A percentile compares a stretch with the other conserved stretches of the same genome.
Evolutionary conservation across 75 land plant species (phyloP).

Genomic region (Pinus albicaulis): DNA sequence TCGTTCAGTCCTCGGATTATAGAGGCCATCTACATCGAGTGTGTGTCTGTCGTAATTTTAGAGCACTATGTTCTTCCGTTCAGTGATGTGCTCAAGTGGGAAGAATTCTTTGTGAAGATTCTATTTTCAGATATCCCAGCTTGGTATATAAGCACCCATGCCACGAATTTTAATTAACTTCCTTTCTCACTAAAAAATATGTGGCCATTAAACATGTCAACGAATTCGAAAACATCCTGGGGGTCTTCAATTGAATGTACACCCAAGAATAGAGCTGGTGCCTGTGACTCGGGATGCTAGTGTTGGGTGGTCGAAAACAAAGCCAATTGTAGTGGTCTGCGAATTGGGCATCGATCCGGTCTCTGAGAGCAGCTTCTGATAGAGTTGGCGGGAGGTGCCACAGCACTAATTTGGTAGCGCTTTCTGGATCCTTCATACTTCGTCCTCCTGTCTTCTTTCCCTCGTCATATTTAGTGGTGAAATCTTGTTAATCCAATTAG

Average conservation of each 20-base stretch:
- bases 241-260: constrained; percentile 68
- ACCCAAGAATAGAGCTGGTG: constrained; percentile 58
- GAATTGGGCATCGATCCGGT: constrained; percentile 68
- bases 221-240: constrained; percentile 90
- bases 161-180: constrained; percentile 4
- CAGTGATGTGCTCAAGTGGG: no score
- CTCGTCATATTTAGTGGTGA: no score
- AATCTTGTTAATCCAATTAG: no score
- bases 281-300: constrained; percentile 34
- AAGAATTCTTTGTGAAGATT: no score
- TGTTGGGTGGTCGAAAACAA: constrained; percentile 62
- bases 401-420: constrained; percentile 81
- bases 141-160: no score
- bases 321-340: constrained; percentile 56
- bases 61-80: no score
- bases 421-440: constrained; percentile 65
- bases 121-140: no score
- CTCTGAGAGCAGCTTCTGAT: constrained; percentile 44
- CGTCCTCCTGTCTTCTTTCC: no score
- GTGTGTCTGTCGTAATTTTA: no score
- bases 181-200: constrained; percentile 92
- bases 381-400: constrained; percentile 84
- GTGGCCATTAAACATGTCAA: constrained; percentile 85
- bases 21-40: no score
- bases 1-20: no score